Evolutionary conservation across 768 basidiomycete genomes (phyloP).

Genomic region (Lyophyllum atratum): DNA sequence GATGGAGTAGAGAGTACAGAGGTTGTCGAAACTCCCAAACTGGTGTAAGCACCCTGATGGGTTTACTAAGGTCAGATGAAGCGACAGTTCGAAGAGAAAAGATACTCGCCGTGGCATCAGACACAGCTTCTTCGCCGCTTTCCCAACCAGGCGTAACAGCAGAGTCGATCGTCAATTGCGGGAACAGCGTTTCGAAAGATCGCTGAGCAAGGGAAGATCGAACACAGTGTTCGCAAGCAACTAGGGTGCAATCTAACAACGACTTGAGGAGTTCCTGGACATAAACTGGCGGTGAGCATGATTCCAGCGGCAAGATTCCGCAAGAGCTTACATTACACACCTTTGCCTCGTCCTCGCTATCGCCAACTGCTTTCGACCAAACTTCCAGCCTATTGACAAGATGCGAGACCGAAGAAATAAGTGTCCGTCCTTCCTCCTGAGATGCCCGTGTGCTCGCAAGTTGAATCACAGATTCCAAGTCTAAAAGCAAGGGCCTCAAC

Average conservation of each 20-base stretch:
- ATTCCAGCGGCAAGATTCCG: neutral
- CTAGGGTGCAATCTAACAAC: constrained; percentile 38
- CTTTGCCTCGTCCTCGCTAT: constrained; percentile 22
- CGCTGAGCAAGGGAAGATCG: constrained; percentile 47
- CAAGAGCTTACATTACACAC: constrained; percentile 29
- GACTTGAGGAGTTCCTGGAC: constrained; percentile 27
- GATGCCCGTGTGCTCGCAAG: constrained; percentile 25
- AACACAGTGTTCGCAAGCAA: constrained; percentile 38
- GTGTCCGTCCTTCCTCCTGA: constrained; percentile 31
- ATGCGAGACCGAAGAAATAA: constrained; percentile 29
- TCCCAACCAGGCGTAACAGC: constrained; percentile 35
- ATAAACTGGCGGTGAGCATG: neutral
- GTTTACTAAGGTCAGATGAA: constrained; percentile 1
- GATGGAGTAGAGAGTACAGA: constrained; percentile 25
- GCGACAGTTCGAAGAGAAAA: neutral
- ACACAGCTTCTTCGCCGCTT: constrained; percentile 39
- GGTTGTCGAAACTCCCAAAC: constrained; percentile 28
- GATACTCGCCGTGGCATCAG: constrained; percentile 40
- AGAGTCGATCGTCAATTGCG: constrained; percentile 42
- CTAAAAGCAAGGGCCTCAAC: constrained; percentile 39
- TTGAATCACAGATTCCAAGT: constrained; percentile 33
- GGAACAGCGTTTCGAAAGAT: constrained; percentile 44
- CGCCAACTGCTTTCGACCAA: constrained; percentile 31
- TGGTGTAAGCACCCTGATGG: constrained; percentile 35
- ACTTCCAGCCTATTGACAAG: constrained; percentile 25